Evolutionary conservation across 2,329 filamentous ascomycete genomes (phyloP), one percentile per base, ranked within the genome.

Genomic region (Phoma sp.): DNA sequence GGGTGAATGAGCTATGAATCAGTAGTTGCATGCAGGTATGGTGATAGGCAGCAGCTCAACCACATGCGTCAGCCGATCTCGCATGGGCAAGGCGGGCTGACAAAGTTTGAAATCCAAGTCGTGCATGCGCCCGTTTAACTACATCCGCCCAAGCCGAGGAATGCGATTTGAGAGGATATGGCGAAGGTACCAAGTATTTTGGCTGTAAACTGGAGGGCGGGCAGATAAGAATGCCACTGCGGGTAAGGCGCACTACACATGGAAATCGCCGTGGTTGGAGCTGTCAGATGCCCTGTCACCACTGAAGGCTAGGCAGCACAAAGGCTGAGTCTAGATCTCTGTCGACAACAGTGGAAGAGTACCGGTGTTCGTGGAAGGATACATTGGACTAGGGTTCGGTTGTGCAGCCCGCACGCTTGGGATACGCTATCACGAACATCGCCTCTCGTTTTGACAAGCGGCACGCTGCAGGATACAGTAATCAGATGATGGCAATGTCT

Each of bases 171-270:
- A 26, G 9, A 23, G 11, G 21, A 26, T 20, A 40, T 14, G 45
- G 39, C 38, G 38, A 23, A 18, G 23, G 28, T 20, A 28, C 26
- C 33, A 23, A 39, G 20, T 2, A 23, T 32, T 6, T 17, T 14
- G 45, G 12, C 42, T 34, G 25, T 12, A 25, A 21, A 15, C n/a
- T 40, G 33, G 29, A 43, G 34, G 39, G 34, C 40, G 45, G 45
- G 26, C 43, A 47, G 47, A 55, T 59, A 53, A 53, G 47, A 47
- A 54, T 54, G 36, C 47, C 34, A 50, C 36, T 53, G 56, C 50
- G 38, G 50, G 42, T 54, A 59, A 56, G 55, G 32, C 55, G 52
- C 51, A 47, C 32, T 56, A 42, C 32, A 37, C 34, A 39, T 48
- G 47, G 26, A 29, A 47, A 25, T 46, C n/a, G 37, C 43, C 42